Evolutionary conservation across 2,329 filamentous ascomycete species (phyloP).

Genomic region (Geosmithia putterillii): DNA sequence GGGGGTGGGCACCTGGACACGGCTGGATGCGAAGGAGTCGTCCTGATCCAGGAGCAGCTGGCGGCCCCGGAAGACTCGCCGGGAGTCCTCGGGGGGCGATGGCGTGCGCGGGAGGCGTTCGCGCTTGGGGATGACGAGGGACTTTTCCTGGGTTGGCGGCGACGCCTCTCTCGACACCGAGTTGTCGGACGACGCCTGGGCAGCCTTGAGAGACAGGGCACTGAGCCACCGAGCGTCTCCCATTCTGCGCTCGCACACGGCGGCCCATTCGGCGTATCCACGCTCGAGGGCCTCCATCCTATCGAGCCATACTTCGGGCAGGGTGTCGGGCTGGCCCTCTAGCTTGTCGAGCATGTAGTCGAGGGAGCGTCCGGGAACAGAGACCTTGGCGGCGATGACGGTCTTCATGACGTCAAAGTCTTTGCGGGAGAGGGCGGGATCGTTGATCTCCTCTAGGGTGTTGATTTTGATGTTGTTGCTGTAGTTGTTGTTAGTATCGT

Average conservation of each 20-base stretch:
- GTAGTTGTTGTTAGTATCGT: neutral
- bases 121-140: constrained; percentile 9
- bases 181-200: neutral
- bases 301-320: constrained; percentile 82
- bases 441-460: constrained; percentile 1
- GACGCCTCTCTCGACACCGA: neutral
- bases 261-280: constrained; percentile 70
- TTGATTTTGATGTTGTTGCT: neutral
- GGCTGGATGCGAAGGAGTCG: neutral
- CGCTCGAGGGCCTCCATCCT: constrained; percentile 70
- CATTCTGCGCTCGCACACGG: constrained; percentile 63
- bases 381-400: constrained; percentile 57
- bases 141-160: neutral
- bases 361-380: constrained; percentile 56
- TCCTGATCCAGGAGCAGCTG: neutral
- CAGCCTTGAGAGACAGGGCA: neutral
- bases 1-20: constrained; percentile 1
- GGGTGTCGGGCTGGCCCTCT: constrained; percentile 70
- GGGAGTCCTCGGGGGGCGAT: neutral
- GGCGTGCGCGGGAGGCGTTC: neutral
- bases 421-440: constrained; percentile 22
- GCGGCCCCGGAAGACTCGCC: neutral
- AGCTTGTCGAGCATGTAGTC: constrained; percentile 80
- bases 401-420: constrained; percentile 47
- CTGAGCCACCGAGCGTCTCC: constrained; percentile 48